Evolutionary conservation across 176 grass and related monocot genomes (phyloP), one percentile per base, ranked within the genome.

Genomic region (Avena sativa): DNA sequence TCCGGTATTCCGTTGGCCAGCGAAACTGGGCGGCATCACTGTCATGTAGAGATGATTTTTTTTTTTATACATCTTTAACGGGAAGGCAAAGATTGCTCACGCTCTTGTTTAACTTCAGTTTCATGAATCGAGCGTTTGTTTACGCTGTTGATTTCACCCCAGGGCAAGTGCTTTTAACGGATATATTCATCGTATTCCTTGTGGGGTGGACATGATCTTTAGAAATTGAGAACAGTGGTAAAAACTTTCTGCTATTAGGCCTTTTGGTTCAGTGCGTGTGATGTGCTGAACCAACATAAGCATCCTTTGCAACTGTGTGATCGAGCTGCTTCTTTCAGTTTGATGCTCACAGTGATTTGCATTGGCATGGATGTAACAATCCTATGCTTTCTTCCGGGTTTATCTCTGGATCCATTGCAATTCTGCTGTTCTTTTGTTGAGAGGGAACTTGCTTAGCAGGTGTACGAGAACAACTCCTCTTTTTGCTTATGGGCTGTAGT

Each of bases 41-140:
- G 63, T 80, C 57, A 32, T 77, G 76, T 77, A 76, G 76, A 85
- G 49, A 76, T 44, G 72, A 26, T 51, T 8, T 25, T 74, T 25
- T 74, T 87, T 70, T 3, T 52, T 25, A 32, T 19, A 20, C 65
- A 6, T 58, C 25, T 38, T 84, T n/a, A 58, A 70, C 5, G 36
- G 19, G 10, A 78, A 17, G 16, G 86, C 50, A 74, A 81, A 32
- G 3, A 32, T 80, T 65, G 76, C 0, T 23, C 28, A 44, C 19
- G 28, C 68, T 67, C 50, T 59, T 30, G n/a, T 53, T 83, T 50
- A 69, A 23, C 21, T 12, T 77, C 8, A 49, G 23, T 48, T 80
- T 6, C 8, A 17, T 72, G 11, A 16, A 30, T 40, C 38, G 4
- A 53, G 32, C 17, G 25, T 78, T 48, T 32, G 21, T 46, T 67